Evolutionary conservation across 1,139 yeast species (phyloP), one percentile per base, ranked within the genome.

Genomic region (Yamadazyma spencermartinsiae): DNA sequence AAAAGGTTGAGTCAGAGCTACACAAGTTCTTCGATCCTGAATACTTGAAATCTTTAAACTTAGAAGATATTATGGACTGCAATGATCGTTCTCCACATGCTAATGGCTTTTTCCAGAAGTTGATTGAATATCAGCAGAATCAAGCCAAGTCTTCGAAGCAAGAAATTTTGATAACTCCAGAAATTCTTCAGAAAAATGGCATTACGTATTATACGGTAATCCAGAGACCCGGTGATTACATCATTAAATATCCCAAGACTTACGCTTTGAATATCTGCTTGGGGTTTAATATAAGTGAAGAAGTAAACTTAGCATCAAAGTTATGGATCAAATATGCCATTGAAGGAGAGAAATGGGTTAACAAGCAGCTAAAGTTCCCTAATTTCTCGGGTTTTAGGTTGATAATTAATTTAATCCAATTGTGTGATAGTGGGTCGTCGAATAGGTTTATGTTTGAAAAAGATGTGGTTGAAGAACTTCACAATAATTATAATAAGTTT

Each of bases 211-310:
- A 67, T 33, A 68, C 74, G 5, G 60, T 76, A 0, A 52, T 70
- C 11, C 89, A 83, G 55, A 65, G 63, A 26, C 80, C 83, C 0
- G 86, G 87, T 0, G 85, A 83, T 34, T 68, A 71, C 42, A 60
- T 83, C 4, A 60, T 82, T 36, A 79, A 74, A 40, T 79, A 63
- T 43, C 88, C 89, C 0, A 68, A 71, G 40, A 55, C 77, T 1
- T 81, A 76, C 51, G 63, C 80, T 0, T 58, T 79, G 9, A 60
- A 61, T 3, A 52, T 80, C 3, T 76, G 83, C 0, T 56, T 76
- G 21, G 88, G 87, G 0, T 67, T 78, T 35, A 72, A 71, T 37
- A 60, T 81, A 9, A 69, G 75, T 37, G 86, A 82, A 55, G 71
- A 72, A 33, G 76, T 74, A 2, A 71, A 73, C 41, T 73, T 82